Conservation (phyloP, 1,284 basidiomycete species). For the Thecaphora frezii region DNA sequence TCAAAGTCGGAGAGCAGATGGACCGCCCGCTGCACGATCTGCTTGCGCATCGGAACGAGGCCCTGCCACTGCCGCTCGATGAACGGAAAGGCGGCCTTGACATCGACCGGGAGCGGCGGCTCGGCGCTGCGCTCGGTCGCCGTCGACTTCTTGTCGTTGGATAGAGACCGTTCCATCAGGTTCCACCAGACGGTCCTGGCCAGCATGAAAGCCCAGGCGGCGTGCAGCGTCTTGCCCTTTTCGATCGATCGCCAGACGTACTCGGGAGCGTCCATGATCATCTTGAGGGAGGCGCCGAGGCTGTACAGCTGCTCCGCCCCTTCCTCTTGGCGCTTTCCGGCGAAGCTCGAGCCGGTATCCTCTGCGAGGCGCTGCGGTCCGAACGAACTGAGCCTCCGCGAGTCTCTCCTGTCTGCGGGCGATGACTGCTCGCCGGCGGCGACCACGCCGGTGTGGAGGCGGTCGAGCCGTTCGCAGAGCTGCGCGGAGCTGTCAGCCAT, state of each 20-base stretch:
- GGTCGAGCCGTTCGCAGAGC: conserved; percentile 23
- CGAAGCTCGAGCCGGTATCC: neutral
- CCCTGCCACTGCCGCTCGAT: conserved; percentile 42
- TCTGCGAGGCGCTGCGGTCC: neutral
- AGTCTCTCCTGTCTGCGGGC: neutral
- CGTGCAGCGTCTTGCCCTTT: conserved; percentile 38
- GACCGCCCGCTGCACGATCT: conserved; percentile 29
- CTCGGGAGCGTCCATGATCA: conserved; percentile 44
- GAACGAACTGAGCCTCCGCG: neutral
- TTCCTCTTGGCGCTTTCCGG: conserved; percentile 7
- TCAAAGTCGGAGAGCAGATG: conserved; percentile 25
- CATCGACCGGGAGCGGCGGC: conserved; percentile 6
- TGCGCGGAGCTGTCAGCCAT: conserved; percentile 38
- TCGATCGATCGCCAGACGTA: conserved; percentile 46
- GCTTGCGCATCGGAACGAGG: conserved; percentile 43
- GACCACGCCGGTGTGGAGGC: conserved; percentile 4
- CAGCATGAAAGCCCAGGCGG: conserved; percentile 41
- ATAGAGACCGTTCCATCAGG: conserved; percentile 12
- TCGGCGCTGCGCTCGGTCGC: conserved; percentile 17
- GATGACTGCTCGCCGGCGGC: neutral
- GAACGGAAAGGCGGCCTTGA: conserved; percentile 38
- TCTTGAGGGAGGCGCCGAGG: conserved; percentile 34
- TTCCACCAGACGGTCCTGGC: conserved; percentile 31
- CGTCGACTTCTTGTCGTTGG: neutral
- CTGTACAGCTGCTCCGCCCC: conserved; percentile 24